Evolutionary conservation across 805 yeast species (phyloP), one percentile per base, ranked within the genome.

Genomic region (Kregervanrija fluxuum): DNA sequence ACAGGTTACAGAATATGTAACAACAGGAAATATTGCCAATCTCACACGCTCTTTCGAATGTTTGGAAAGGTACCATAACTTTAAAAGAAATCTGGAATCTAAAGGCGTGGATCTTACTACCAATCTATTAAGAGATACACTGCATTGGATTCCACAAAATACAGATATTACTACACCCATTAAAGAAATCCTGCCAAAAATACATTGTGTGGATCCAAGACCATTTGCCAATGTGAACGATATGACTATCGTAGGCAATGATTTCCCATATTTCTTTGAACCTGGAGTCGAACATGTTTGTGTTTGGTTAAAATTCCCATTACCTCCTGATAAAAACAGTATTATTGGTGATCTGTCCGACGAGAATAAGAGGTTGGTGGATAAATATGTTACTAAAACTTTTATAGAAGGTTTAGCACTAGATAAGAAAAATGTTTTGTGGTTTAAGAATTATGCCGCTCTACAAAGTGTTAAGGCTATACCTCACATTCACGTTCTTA

Each of bases 391-490:
- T 10, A 56, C 66, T 3, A 59, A 62, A 41, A 79, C 82, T 4
- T 74, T 83, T 46, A 63, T 70, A n/a, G 60, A 68, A 30, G 63
- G 65, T 31, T 62, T 77, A 35, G 73, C 70, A 9, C 56, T 68
- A 12, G 54, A 61, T 8, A 54, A 66, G 28, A 65, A 69, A 4
- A 62, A 74, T 35, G 53, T 74, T 37, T 57, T 69, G 2, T 84
- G 91, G 91, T 85, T 84, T 60, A 72, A 83, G 51, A 85, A 85
- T 57, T 83, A 85, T 77, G 74, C 81, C 8, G 69, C 73, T 6
- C 59, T 85, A 35, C 93, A 85, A 57, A 81, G 88, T 57, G 81
- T 85, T 5, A 72, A 68, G 50, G 69, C 75, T 30, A 66, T 84
- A 33, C 81, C 88, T 17, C 93, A 84, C 56, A 64, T 83, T n/a